Percentiles rank a stretch among this genome's conserved stretches.
Conservation (phyloP, 768 basidiomycete genomes). For the Amanita subjunquillea region DNA sequence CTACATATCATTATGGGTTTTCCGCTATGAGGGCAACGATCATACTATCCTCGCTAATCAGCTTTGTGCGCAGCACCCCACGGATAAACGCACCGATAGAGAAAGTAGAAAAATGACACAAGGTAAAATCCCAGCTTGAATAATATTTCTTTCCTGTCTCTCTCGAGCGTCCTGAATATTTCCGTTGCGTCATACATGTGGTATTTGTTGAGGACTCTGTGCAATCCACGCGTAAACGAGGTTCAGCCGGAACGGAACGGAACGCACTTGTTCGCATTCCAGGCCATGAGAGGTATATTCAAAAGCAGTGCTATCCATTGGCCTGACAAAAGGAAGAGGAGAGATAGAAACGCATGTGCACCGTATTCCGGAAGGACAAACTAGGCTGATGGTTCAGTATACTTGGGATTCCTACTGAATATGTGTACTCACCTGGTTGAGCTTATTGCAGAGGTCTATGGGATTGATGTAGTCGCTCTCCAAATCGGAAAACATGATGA, state of each 20-base stretch:
- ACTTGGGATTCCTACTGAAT: neutral
- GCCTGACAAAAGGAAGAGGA: slow-evolving; percentile 82
- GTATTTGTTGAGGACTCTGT: slow-evolving; percentile 48
- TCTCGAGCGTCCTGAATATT: slow-evolving; percentile 88
- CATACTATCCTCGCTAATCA: slow-evolving; percentile 38
- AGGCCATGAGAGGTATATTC: slow-evolving; percentile 81
- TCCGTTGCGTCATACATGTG: slow-evolving; percentile 99
- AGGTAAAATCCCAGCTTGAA: slow-evolving; percentile 91
- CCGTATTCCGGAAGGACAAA: slow-evolving; percentile 87
- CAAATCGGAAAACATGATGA: slow-evolving; percentile 99
- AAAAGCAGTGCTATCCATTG: slow-evolving; percentile 89
- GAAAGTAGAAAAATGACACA: slow-evolving; percentile 84
- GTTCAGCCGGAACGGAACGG: neutral
- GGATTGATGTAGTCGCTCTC: slow-evolving; percentile 99
- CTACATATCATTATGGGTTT: slow-evolving; percentile 30
- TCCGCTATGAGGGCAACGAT: slow-evolving; percentile 77
- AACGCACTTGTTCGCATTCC: slow-evolving; percentile 89
- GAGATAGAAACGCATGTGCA: slow-evolving; percentile 81
- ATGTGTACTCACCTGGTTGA: slow-evolving; percentile 67
- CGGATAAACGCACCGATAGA: slow-evolving; percentile 58
- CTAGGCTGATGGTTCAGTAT: neutral
- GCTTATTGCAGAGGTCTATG: slow-evolving; percentile 98
- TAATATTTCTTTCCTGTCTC: slow-evolving; percentile 93
- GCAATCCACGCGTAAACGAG: slow-evolving; percentile 1
- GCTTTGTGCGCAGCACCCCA: neutral